Percentiles rank a stretch among this genome's conserved stretches.
phyloP scores from a whole-genome alignment of 2,329 filamentous ascomycete species.

The Trichoderma oligosporum region DNA sequence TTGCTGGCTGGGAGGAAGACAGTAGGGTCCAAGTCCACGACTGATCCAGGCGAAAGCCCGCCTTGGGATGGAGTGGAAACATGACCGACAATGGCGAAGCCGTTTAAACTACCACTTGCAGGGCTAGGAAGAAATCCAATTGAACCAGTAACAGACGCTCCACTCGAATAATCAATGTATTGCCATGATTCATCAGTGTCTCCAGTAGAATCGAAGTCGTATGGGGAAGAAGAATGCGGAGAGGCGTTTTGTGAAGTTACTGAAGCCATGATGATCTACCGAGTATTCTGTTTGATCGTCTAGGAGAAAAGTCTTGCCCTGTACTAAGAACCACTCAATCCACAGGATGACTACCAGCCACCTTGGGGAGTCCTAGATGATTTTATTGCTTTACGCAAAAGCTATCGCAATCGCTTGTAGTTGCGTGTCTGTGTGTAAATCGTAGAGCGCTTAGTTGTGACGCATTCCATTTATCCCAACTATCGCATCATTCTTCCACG shows the following conservation, averaged over 20 bases:
- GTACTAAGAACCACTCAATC: neutral
- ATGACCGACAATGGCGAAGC: constrained; percentile 47
- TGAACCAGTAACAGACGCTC: constrained; percentile 36
- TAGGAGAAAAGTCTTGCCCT: neutral
- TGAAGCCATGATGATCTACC: constrained; percentile 32
- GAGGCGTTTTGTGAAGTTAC: constrained; percentile 38
- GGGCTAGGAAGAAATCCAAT: constrained; percentile 49
- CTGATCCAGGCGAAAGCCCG: constrained; percentile 41
- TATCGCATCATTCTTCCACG: neutral
- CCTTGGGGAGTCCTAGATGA: too few species aligned
- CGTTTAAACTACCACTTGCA: constrained; percentile 48
- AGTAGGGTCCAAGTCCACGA: constrained; percentile 38
- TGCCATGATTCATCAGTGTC: constrained; percentile 46
- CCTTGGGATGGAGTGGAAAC: constrained; percentile 30
- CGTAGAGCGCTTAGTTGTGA: too few species aligned
- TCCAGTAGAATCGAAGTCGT: constrained; percentile 39
- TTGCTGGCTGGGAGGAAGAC: constrained; percentile 35
- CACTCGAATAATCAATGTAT: constrained; percentile 37
- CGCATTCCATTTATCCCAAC: neutral
- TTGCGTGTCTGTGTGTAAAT: too few species aligned
- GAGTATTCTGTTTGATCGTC: neutral
- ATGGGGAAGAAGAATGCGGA: constrained; percentile 38
- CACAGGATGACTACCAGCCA: neutral
- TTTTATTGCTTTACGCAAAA: neutral
- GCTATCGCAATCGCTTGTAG: neutral